phyloP scores from a whole-genome alignment of 495 filamentous ascomycete genomes.

The Lepidopterella palustris region DNA sequence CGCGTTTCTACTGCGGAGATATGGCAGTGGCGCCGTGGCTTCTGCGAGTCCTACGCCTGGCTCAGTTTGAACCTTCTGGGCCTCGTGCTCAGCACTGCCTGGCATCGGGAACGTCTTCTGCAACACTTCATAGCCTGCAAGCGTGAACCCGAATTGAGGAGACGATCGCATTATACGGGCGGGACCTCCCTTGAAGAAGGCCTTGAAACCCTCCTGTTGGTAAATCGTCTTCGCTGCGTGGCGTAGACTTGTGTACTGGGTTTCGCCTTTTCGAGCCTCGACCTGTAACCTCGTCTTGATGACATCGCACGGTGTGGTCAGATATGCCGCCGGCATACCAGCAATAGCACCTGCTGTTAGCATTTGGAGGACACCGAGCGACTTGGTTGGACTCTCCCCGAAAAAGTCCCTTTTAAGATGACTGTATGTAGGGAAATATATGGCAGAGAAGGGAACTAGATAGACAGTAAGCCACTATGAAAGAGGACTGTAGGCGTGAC shows the following conservation, averaged over 20 bases:
- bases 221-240: conserved; percentile 78
- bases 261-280: conserved; percentile 91
- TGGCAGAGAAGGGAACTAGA: conserved; percentile 85
- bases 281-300: conserved; percentile 98
- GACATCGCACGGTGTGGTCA: conserved; percentile 96
- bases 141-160: conserved; percentile 95
- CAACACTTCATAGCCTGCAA: conserved; percentile 88
- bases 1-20: conserved; percentile 84
- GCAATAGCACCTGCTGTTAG: conserved; percentile 93
- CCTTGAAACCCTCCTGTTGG: conserved; percentile 85
- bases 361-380: conserved; percentile 86
- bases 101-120: conserved; percentile 79
- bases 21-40: conserved; percentile 65
- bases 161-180: conserved; percentile 90
- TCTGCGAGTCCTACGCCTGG: conserved; percentile 51
- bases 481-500: conserved; percentile 7
- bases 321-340: conserved; percentile 96
- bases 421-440: conserved; percentile 96
- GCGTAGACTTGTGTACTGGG: conserved; percentile 74
- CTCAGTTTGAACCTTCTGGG: conserved; percentile 44
- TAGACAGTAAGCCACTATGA: conserved; percentile 10
- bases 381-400: conserved; percentile 82
- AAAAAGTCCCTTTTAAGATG: conserved; percentile 92
- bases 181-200: conserved; percentile 97
- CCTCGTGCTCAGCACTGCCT: conserved; percentile 46